phyloP scores from a whole-genome alignment of 805 yeast genomes.

The Suhomyces canberraensis region DNA sequence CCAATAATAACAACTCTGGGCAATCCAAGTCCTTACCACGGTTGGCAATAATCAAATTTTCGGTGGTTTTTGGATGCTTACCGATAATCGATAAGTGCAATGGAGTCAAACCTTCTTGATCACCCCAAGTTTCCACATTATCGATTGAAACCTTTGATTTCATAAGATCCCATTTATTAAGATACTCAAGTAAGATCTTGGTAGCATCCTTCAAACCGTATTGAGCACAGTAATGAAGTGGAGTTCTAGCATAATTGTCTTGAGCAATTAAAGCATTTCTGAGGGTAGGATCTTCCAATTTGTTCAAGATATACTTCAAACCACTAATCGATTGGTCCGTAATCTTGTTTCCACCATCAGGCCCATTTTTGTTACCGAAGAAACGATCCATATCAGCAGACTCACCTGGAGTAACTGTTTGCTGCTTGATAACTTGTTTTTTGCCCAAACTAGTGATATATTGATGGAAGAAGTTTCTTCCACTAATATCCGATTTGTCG shows the following conservation, averaged over 20 bases:
- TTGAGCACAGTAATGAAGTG: constrained; percentile 86
- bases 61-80: constrained; percentile 73
- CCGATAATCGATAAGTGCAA: constrained; percentile 80
- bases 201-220: constrained; percentile 73
- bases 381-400: constrained; percentile 23
- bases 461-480: constrained; percentile 83
- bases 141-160: constrained; percentile 50
- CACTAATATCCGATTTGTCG: constrained; percentile 72
- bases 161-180: constrained; percentile 60
- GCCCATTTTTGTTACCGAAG: constrained; percentile 27
- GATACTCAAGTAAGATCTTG: constrained; percentile 49
- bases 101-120: constrained; percentile 77
- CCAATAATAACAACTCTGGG: constrained; percentile 60
- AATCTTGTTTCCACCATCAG: constrained; percentile 48
- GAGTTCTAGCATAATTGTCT: constrained; percentile 78
- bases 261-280: constrained; percentile 48
- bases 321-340: constrained; percentile 53
- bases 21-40: constrained; percentile 41
- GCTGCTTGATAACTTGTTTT: constrained; percentile 38
- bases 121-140: constrained; percentile 61
- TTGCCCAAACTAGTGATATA: constrained; percentile 78
- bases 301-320: constrained; percentile 54
- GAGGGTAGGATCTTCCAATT: constrained; percentile 27
- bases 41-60: constrained; percentile 51
- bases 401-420: constrained; percentile 42